Conservation (phyloP, 2,329 filamentous ascomycete genomes). For the Dothidotthia symphoricarpi region DNA sequence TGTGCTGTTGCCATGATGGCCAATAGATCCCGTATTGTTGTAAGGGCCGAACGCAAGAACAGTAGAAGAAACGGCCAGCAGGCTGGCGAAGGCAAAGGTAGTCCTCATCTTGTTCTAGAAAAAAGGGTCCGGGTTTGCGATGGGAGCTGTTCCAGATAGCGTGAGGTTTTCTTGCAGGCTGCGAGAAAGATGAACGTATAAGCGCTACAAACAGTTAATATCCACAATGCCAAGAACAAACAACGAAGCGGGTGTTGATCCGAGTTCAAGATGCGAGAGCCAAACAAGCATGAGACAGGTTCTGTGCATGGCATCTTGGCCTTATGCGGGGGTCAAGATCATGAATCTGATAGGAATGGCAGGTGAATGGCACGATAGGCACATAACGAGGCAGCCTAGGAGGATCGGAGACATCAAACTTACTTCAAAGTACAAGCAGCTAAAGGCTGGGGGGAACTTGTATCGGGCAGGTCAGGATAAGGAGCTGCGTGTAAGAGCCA, state of each 20-base stretch:
- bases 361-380: no score
- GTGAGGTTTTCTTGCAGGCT: slow-evolving; percentile 15
- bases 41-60: slow-evolving; percentile 11
- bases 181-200: slow-evolving; percentile 18
- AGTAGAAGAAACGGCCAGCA: slow-evolving; percentile 26
- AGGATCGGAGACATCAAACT: slow-evolving; percentile 26
- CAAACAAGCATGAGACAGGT: slow-evolving; percentile 12
- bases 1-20: no score
- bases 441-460: slow-evolving; percentile 27
- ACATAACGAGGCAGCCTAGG: slow-evolving; percentile 16
- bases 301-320: background rate
- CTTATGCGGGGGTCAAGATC: background rate
- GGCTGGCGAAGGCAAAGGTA: slow-evolving; percentile 25
- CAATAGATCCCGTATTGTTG: no score
- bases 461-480: slow-evolving; percentile 24
- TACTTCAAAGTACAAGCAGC: slow-evolving; percentile 37
- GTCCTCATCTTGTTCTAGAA: slow-evolving; percentile 34
- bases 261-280: slow-evolving; percentile 11
- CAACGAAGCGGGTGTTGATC: slow-evolving; percentile 7
- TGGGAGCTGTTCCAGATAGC: slow-evolving; percentile 6
- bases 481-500: slow-evolving; percentile 33
- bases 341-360: slow-evolving; percentile 8
- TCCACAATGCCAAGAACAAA: slow-evolving; percentile 11
- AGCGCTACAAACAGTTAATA: slow-evolving; percentile 26
- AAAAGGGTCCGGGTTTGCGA: slow-evolving; percentile 21